phyloP scores from a whole-genome alignment of 148 eudicot species.

The Camellia japonica region DNA sequence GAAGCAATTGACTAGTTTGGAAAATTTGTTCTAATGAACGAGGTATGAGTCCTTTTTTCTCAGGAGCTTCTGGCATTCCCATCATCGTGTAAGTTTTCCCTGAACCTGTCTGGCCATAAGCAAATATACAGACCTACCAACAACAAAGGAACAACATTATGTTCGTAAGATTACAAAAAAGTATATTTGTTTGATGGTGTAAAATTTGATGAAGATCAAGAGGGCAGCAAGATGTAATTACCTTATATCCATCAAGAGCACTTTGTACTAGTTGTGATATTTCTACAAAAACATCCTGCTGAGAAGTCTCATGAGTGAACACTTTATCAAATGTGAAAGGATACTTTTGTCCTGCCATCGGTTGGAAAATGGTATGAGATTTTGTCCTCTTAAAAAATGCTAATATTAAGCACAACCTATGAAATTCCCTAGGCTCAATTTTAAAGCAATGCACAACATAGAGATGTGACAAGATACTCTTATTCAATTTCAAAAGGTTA shows the following conservation, averaged over 20 bases:
- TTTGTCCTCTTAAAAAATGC: background rate
- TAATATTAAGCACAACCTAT: background rate
- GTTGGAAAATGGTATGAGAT: background rate
- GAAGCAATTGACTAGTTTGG: slow-evolving; percentile 62
- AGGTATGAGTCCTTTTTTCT: slow-evolving; percentile 78
- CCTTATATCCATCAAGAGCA: slow-evolving; percentile 92
- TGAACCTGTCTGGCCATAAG: slow-evolving; percentile 84
- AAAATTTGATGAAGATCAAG: background rate
- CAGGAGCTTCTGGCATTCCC: slow-evolving; percentile 62
- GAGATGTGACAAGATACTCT: background rate
- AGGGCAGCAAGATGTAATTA: slow-evolving; percentile 12
- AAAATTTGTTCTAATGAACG: slow-evolving; percentile 77
- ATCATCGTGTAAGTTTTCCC: slow-evolving; percentile 85
- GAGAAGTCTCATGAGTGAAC: slow-evolving; percentile 58
- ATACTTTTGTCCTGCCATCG: slow-evolving; percentile 52
- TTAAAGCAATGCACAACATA: background rate
- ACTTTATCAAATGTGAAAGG: slow-evolving; percentile 76
- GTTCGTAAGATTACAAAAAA: background rate
- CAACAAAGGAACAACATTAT: background rate
- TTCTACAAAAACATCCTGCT: slow-evolving; percentile 62
- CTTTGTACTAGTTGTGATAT: slow-evolving; percentile 80
- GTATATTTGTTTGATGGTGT: background rate
- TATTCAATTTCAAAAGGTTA: background rate
- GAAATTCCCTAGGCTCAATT: background rate
- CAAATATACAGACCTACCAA: slow-evolving; percentile 73